Percentiles rank a stretch among this genome's conserved stretches.
Conservation (phyloP, 495 filamentous ascomycete species). For the Xylaria palmicola region DNA sequence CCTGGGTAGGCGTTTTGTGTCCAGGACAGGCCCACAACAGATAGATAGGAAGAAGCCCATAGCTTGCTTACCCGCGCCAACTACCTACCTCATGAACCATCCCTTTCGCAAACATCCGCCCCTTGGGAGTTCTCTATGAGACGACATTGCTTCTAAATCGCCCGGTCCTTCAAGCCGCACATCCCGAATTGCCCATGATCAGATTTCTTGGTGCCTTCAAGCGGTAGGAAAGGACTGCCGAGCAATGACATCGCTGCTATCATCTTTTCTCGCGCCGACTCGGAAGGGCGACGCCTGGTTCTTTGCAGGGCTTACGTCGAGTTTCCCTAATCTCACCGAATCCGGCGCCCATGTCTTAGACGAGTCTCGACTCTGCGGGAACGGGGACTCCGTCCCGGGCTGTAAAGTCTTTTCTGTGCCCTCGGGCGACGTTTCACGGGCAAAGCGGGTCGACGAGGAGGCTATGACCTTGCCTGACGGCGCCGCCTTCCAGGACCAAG, state of each 20-base stretch:
- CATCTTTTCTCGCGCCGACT: conserved; percentile 29
- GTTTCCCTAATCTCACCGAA: conserved; percentile 48
- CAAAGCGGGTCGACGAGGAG: conserved; percentile 40
- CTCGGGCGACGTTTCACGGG: conserved; percentile 37
- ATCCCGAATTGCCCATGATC: not conserved
- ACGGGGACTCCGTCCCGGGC: conserved; percentile 31
- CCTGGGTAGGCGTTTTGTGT: not conserved
- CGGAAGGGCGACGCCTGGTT: conserved; percentile 42
- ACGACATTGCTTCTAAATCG: not conserved
- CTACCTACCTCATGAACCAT: not conserved
- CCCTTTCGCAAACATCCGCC: not conserved
- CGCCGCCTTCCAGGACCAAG: conserved; percentile 53
- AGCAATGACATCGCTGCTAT: conserved; percentile 4
- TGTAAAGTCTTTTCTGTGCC: conserved; percentile 60
- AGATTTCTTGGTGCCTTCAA: not conserved
- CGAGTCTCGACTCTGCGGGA: conserved; percentile 26
- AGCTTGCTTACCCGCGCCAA: too few relatives aligned
- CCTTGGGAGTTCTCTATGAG: not conserved
- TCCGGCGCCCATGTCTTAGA: conserved; percentile 36
- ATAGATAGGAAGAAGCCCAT: not conserved
- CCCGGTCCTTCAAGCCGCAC: not conserved
- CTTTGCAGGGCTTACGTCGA: conserved; percentile 47
- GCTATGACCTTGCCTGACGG: conserved; percentile 18
- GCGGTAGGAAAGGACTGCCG: not conserved
- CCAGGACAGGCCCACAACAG: not conserved